Evolutionary conservation across 768 basidiomycete genomes (phyloP), one percentile per base, ranked within the genome.

Genomic region (Nidularia pulvinata): DNA sequence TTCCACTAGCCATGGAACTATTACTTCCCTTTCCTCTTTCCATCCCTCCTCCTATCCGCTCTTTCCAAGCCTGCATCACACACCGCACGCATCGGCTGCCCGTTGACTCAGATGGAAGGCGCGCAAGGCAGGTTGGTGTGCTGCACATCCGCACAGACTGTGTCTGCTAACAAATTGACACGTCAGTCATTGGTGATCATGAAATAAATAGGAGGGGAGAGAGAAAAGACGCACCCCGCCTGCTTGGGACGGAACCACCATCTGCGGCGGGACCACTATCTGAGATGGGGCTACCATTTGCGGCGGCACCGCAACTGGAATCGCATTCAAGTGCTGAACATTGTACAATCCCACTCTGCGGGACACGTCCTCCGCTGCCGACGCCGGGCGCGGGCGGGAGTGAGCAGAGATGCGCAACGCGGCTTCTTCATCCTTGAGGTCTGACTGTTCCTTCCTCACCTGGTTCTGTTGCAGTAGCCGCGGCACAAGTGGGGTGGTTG

Each of bases 51-150:
- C n/a, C 19, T n/a, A 51, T 52, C 33, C 55, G 53, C 19, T n/a
- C 48, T 36, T 50, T 58, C 64, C 62, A 63, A 6, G 53, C 53
- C 19, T 52, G 49, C 49, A 54, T 53, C 4, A 63, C 33, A 47
- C 64, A 65, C 9, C 13, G 3, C 2, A 54, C 22, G 35, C 64
- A 65, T 46, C 58, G 50, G 7, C 33, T 44, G 10, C 56, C 43
- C 2, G 34, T 52, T 4, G 60, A 57, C 9, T 49, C 54, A 0
- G 35, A 16, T 9, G 49, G 51, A 4, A 65, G 6, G 7, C 36
- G 19, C 4, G 16, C 10, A 36, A 47, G 30, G 34, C 64, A 65
- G 5, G 50, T 51, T 6, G 35, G 35, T 16, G 52, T 54, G 14
- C 19, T 36, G 54, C 64, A 65, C 25, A 16, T 49, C 14, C 58